These are phyloP conservation scores for Clonostachys byssicola DNA, from an alignment of 2,329 filamentous ascomycete species.

Conservation along the genomic window DNA sequence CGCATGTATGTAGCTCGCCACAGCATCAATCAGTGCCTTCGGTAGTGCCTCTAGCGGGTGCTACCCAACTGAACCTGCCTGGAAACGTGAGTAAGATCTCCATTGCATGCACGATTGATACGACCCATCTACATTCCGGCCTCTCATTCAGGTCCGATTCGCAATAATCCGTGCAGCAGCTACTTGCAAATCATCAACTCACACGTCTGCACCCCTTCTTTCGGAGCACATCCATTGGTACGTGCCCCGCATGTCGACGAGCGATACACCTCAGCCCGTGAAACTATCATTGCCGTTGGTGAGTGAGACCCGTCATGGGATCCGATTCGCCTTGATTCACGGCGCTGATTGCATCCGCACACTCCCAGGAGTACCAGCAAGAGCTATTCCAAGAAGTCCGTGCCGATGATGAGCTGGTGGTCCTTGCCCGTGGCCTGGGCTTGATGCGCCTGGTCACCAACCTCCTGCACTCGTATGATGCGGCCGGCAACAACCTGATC, in stretches of 20 bases:
- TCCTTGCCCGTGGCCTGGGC: conserved; percentile 87
- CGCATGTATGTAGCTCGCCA: no score
- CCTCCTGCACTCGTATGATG: conserved; percentile 93
- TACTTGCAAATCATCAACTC: no score
- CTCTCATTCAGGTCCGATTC: no score
- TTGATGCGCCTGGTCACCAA: conserved; percentile 93
- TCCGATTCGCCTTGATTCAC: neutral
- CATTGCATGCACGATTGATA: no score
- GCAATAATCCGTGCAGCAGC: no score
- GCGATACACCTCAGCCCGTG: conserved; percentile 59
- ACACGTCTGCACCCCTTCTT: no score
- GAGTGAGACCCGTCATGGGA: conserved; percentile 1
- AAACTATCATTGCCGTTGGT: conserved; percentile 70
- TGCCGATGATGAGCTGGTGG: conserved; percentile 86
- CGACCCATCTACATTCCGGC: no score
- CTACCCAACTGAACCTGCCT: no score
- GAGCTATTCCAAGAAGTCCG: conserved; percentile 88
- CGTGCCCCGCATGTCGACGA: conserved; percentile 41
- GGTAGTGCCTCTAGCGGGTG: no score
- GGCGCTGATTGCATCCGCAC: conserved; percentile 6
- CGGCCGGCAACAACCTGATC: conserved; percentile 88
- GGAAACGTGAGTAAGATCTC: no score
- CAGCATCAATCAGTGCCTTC: no score
- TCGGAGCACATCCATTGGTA: neutral
- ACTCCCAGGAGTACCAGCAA: conserved; percentile 80